Evolutionary conservation across 331 rosid genomes (phyloP).

Genomic region (Erythrophleum ivorense): DNA sequence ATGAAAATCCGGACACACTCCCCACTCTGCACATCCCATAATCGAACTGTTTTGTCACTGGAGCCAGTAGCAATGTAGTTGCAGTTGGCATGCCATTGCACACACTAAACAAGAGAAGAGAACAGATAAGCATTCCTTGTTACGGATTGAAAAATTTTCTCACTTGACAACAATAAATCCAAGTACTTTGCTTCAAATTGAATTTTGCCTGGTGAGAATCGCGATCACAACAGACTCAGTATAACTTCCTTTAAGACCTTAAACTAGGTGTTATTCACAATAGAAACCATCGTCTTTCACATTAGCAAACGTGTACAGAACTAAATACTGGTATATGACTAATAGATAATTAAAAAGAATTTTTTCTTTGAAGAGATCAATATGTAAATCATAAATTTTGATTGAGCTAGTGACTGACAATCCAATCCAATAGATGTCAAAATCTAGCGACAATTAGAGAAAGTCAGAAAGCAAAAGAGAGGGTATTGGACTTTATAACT

Average conservation of each 20-base stretch:
- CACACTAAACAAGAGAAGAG: conserved; percentile 59
- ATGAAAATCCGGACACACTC: conserved; percentile 94
- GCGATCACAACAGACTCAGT: not conserved
- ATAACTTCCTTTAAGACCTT: too few relatives aligned
- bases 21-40: conserved; percentile 97
- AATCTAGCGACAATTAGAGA: not conserved
- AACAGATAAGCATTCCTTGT: conserved; percentile 23
- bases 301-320: too few relatives aligned
- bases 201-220: not conserved
- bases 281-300: too few relatives aligned
- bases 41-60: conserved; percentile 92
- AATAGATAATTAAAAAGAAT: too few relatives aligned
- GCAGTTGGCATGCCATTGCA: conserved; percentile 99
- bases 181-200: not conserved
- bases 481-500: conserved; percentile 42
- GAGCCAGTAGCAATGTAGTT: conserved; percentile 98
- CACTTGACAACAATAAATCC: not conserved
- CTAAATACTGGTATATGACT: too few relatives aligned
- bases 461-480: conserved; percentile 11
- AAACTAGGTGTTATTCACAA: too few relatives aligned
- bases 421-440: not conserved
- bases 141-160: not conserved
- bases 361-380: conserved; percentile 7
- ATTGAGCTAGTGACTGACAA: conserved; percentile 8
- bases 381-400: not conserved